These are phyloP conservation scores for Smallanthus sonchifolius DNA, from an alignment of 129 eudicot species.

Conservation along the genomic window DNA sequence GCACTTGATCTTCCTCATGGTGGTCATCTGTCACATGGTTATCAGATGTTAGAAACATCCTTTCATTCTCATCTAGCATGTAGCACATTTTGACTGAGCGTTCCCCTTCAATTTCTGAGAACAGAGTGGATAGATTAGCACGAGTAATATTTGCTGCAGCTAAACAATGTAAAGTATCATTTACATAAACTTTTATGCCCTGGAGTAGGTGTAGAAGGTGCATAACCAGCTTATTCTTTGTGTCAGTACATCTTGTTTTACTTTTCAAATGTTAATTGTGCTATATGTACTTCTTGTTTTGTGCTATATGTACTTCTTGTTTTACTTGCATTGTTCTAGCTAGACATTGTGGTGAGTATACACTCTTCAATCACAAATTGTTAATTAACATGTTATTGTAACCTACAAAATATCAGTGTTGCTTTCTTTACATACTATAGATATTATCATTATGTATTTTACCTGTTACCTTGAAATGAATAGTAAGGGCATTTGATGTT, in stretches of 20 bases:
- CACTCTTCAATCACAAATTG: neutral
- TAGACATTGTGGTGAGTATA: slow-evolving; percentile 71
- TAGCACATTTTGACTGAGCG: slow-evolving; percentile 79
- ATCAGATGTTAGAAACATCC: no score
- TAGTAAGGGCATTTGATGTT: no score
- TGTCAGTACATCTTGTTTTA: neutral
- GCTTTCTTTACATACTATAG: neutral
- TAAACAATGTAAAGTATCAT: slow-evolving; percentile 65
- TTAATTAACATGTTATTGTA: neutral
- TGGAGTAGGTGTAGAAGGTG: neutral
- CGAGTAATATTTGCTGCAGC: slow-evolving; percentile 80
- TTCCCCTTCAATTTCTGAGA: slow-evolving; percentile 86
- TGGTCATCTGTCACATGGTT: no score
- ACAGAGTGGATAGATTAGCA: slow-evolving; percentile 75
- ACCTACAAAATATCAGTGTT: neutral
- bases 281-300: no score
- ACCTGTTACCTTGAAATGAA: no score
- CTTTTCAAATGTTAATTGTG: no score
- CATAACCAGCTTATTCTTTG: neutral
- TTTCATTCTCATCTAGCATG: no score
- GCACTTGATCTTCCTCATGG: no score
- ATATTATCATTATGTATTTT: no score
- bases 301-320: no score
- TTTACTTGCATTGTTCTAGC: slow-evolving; percentile 92
- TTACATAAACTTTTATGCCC: slow-evolving; percentile 5